Evolutionary conservation across 208 protist genomes (phyloP).

Genomic region (Trypanosoma vivax): DNA sequence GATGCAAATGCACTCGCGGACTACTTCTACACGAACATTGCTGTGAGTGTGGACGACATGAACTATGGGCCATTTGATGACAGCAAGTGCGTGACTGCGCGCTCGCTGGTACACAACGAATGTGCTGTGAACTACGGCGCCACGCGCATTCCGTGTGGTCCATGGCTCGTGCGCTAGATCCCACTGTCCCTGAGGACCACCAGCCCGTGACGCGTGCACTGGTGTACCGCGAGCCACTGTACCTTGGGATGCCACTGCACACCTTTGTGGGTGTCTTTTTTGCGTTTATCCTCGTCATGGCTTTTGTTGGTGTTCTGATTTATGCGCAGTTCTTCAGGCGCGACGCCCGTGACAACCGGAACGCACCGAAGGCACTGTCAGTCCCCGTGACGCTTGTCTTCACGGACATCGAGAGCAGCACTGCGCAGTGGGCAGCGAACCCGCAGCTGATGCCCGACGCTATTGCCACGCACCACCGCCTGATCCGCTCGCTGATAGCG

Average conservation of each 20-base stretch:
- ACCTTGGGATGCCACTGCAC: conserved; percentile 3
- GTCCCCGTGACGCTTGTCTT: background rate
- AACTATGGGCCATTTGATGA: conserved; percentile 9
- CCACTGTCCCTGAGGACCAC: conserved; percentile 1
- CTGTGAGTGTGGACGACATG: conserved; percentile 14
- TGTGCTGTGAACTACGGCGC: conserved; percentile 21
- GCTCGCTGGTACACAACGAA: conserved; percentile 23
- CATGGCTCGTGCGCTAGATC: conserved; percentile 20
- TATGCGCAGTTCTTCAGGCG: conserved; percentile 40
- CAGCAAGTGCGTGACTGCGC: background rate
- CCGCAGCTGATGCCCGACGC: conserved; percentile 54
- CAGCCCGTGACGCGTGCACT: conserved; percentile 20
- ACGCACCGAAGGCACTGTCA: background rate
- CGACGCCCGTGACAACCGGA: background rate
- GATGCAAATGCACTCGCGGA: background rate
- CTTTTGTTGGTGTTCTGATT: conserved; percentile 51
- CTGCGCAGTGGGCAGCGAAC: conserved; percentile 51
- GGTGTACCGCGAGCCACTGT: conserved; percentile 12
- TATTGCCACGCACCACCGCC: conserved; percentile 49
- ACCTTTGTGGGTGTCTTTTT: conserved; percentile 25
- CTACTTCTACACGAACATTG: conserved; percentile 9
- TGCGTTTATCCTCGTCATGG: conserved; percentile 16
- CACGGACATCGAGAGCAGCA: conserved; percentile 28
- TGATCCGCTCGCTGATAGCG: conserved; percentile 48
- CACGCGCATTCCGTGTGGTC: conserved; percentile 11